These are phyloP conservation scores for Croton setiger DNA, from an alignment of 441 rosid genomes.

Conservation along the genomic window DNA sequence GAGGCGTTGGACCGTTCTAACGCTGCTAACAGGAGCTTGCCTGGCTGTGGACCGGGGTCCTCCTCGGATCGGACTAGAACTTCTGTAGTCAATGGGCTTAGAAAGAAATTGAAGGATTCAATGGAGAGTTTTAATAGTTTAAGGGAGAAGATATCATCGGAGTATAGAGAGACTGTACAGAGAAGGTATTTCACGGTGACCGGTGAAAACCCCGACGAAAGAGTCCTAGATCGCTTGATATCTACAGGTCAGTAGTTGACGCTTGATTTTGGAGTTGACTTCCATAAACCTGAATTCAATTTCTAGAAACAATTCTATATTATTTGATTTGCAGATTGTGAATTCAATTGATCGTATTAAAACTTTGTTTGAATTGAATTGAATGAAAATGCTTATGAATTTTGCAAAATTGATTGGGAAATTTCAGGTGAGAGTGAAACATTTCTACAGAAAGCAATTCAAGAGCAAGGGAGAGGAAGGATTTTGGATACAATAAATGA, in stretches of 20 bases:
- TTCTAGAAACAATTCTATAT: too few species aligned
- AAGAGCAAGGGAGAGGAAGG: conserved; percentile 83
- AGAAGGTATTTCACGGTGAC: conserved; percentile 81
- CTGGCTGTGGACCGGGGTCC: conserved; percentile 82
- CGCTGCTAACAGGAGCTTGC: conserved; percentile 55
- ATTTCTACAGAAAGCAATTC: conserved; percentile 83
- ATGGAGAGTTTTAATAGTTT: conserved; percentile 65
- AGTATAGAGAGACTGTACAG: conserved; percentile 79
- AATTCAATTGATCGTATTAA: too few species aligned
- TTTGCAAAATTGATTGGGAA: neutral
- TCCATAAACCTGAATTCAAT: neutral
- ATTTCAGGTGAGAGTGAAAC: conserved; percentile 85
- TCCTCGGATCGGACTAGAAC: conserved; percentile 81
- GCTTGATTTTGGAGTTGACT: neutral
- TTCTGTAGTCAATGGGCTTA: conserved; percentile 70
- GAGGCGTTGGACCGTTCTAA: conserved; percentile 88
- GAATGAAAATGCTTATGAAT: neutral
- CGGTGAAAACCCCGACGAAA: conserved; percentile 82
- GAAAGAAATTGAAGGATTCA: conserved; percentile 75
- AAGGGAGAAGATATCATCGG: conserved; percentile 62
- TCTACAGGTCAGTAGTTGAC: conserved; percentile 60
- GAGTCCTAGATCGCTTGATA: conserved; percentile 64
- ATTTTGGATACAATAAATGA: conserved; percentile 70
- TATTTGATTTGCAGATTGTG: too few species aligned
- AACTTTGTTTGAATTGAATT: neutral